Base-by-base conservation (phyloP, 176 grass and related monocot species). In the Carex parvula region DNA sequence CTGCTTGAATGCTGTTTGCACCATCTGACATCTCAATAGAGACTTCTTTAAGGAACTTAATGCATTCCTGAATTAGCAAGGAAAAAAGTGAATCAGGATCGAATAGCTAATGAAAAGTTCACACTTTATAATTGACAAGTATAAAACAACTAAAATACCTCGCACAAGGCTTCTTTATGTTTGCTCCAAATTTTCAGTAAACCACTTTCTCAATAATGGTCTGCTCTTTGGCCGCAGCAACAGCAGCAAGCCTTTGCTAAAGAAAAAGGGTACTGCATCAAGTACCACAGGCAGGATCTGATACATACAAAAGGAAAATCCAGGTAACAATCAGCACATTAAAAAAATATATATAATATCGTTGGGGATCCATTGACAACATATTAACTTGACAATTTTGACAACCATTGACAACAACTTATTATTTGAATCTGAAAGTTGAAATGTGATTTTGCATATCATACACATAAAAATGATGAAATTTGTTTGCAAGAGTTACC, bases 161-260 rank as follows among this genome's bases (percentile, higher is more conserved):
- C 91, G 70, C 90, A 83, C 86, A 98, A 94, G 75, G 65, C 66
- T 62, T 86, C 86, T 87, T 89, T 91, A 42, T 93, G 81, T 86
- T 67, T 42, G n/a, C 77, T 26, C 84, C 69, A 94, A 87, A 64
- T 93, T 94, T 87, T 94, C 95, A 50, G 50, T 84, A 56, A 94
- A 85, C 95, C 95, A 98, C 64, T 94, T n/a, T 98, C 88, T 98
- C 95, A 84, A 94, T 91, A 91, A 87, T 90, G 71, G 80, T 90
- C 30, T 83, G 88, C 66, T 93, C 92, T 83, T 98, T 91, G 50
- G 59, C 66, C 75, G 90, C 94, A 44, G 89, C 88, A 88, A 90
- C 64, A 56, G 91, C 83, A 83, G 92, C 92, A 84, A 98, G 87
- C 87, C 82, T 90, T 69, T 91, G 87, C 95, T 93, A 83, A 98